A percentile compares a stretch with the other conserved stretches of the same genome.
Conservation (phyloP, 2,329 filamentous ascomycete genomes). For the Penicillium sclerotiorum region DNA sequence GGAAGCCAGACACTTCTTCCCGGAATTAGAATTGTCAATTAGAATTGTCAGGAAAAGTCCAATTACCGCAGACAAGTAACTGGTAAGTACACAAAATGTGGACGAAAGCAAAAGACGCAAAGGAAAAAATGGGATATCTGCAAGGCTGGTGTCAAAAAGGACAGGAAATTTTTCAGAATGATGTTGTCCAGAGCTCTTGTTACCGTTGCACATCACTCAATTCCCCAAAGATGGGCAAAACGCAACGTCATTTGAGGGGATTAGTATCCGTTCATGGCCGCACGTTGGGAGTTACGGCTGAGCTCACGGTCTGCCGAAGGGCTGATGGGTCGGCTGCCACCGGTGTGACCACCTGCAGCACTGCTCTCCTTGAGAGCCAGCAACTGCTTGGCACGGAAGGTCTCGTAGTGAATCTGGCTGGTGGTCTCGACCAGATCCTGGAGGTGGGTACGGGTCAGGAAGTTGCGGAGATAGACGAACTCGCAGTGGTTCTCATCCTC, state of each 20-base stretch:
- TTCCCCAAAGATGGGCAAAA: conserved; percentile 22
- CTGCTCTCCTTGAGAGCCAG: conserved; percentile 98
- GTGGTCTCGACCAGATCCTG: conserved; percentile 99
- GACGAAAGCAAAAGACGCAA: conserved; percentile 25
- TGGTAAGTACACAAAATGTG: conserved; percentile 21
- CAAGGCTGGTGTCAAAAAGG: conserved; percentile 37
- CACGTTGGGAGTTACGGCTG: conserved; percentile 93
- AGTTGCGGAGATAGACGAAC: conserved; percentile 97
- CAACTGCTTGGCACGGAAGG: conserved; percentile 98
- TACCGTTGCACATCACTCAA: conserved; percentile 23
- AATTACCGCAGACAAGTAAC: conserved; percentile 18
- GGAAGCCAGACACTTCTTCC: conserved; percentile 32
- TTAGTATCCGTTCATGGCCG: conserved; percentile 99
- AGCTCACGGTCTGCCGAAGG: conserved; percentile 92
- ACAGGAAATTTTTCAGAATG: conserved; percentile 29
- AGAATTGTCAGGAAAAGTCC: no score
- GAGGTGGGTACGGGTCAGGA: conserved; percentile 95
- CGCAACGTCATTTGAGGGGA: conserved; percentile 9
- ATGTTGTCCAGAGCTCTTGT: conserved; percentile 19
- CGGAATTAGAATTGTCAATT: conserved; percentile 31
- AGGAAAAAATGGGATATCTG: conserved; percentile 42
- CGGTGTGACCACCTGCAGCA: conserved; percentile 70
- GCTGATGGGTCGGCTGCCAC: conserved; percentile 86
- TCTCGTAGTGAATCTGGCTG: conserved; percentile 99
- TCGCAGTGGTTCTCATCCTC: conserved; percentile 99